Evolutionary conservation across 2,329 filamentous ascomycete genomes (phyloP), one percentile per base, ranked within the genome.

Genomic region (Dryadomyces quercivorus): DNA sequence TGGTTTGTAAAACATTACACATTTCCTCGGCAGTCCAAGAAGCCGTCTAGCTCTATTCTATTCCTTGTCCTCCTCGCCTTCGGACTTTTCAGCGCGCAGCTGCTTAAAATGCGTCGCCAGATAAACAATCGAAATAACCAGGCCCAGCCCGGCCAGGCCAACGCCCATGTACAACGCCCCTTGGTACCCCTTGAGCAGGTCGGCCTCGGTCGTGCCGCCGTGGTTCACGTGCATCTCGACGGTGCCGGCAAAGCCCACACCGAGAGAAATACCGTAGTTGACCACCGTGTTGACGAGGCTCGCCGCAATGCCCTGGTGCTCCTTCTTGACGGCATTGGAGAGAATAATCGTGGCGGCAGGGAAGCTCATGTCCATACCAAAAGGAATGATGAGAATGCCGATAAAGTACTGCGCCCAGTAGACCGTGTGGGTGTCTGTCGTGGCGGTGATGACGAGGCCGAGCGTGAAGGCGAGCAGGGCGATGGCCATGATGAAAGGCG

Each of bases 381-480:
- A 81, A 0, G 79, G 75, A 64, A 78, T 79, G 45, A 85, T 62
- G 3, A 84, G 21, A 4, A 78, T 69, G 2, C 72, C 72, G 6
- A 82, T 71, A 62, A 86, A 86, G 0, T 75, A 72, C 58, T 84
- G 76, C 10, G 70, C 70, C 84, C 84, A 87, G 66, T 86, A 86
- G 0, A 68, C 74, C 61, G 84, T 79, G 7, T 73, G 60, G 0
- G 73, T 67, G 0, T 81, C 79, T 2, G 75, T 70, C 10, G 70
- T 70, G 5, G 71, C 71, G 18, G 71, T 68, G 7, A 78, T 59
- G 3, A 70, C 57, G 2, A 68, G 66, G 0, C 73, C 74, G 0
- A 63, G 56, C 0, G 68, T 68, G 56, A 76, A 77, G 0, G 71
- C 65, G 1, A 66, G 51, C 46, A 75, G 66, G 3, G 73, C 70